Conservation (phyloP, 2,329 filamentous ascomycete species). For the Bipolaris gigantea region DNA sequence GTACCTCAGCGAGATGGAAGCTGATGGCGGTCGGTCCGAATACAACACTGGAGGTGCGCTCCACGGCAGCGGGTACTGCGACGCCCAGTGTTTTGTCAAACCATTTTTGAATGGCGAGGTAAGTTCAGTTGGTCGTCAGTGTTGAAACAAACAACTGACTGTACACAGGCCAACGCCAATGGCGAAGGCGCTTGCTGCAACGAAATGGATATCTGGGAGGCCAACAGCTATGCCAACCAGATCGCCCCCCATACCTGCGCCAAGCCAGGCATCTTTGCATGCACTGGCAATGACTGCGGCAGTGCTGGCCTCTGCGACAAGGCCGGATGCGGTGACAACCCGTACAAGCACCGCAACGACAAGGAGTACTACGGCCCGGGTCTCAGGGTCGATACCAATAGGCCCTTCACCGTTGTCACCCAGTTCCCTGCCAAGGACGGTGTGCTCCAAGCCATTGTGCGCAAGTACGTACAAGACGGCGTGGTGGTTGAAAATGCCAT, state of each 20-base stretch:
- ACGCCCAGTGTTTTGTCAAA: constrained; percentile 50
- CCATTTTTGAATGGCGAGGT: constrained; percentile 44
- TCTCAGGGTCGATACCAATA: constrained; percentile 59
- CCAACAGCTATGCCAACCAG: constrained; percentile 52
- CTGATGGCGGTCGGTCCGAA: constrained; percentile 37
- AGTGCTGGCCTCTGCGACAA: constrained; percentile 39
- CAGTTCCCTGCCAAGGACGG: constrained; percentile 65
- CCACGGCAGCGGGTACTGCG: constrained; percentile 63
- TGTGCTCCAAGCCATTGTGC: constrained; percentile 61
- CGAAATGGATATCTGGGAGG: constrained; percentile 61
- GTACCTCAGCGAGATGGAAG: constrained; percentile 46
- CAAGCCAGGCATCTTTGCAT: constrained; percentile 48
- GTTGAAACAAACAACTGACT: constrained; percentile 40
- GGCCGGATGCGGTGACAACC: constrained; percentile 41
- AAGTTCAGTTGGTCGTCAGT: constrained; percentile 11
- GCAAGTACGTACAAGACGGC: constrained; percentile 67
- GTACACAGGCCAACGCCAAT: constrained; percentile 46
- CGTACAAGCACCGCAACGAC: constrained; percentile 28
- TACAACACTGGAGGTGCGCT: constrained; percentile 56
- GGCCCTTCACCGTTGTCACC: constrained; percentile 66
- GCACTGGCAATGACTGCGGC: constrained; percentile 48
- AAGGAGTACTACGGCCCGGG: constrained; percentile 34
- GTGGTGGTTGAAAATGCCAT: constrained; percentile 61
- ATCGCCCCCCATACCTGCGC: constrained; percentile 56
- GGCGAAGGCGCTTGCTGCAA: constrained; percentile 55